Conservation (phyloP, 208 protist species). For the Leishmania major region DNA sequence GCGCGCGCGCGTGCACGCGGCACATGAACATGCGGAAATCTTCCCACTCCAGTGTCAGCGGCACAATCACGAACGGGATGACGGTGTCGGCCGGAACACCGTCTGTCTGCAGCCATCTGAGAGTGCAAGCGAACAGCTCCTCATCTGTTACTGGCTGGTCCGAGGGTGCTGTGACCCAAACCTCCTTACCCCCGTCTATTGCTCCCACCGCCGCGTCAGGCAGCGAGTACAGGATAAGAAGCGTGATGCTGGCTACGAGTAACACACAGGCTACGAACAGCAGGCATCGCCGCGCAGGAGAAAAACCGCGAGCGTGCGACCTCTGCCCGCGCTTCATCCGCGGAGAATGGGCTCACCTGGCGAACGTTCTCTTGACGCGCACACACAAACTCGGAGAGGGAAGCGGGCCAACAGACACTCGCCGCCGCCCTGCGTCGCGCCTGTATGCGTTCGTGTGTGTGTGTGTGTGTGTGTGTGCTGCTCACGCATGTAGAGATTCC, state of each 20-base stretch:
- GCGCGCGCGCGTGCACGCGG: slow-evolving; percentile 17
- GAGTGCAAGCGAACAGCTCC: slow-evolving; percentile 7
- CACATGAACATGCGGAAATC: slow-evolving; percentile 25
- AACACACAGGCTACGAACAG: background rate
- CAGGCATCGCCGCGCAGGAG: background rate
- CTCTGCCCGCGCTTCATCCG: background rate
- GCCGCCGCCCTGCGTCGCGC: too few species aligned
- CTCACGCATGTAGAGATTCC: background rate
- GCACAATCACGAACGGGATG: slow-evolving; percentile 23
- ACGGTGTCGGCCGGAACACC: slow-evolving; percentile 10
- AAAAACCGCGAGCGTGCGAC: background rate
- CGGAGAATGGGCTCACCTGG: background rate
- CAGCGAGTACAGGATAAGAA: background rate
- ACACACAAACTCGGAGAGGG: background rate
- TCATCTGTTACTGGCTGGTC: slow-evolving; percentile 5
- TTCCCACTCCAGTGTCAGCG: slow-evolving; percentile 14
- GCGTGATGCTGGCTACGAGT: background rate
- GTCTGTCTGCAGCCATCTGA: slow-evolving; percentile 18
- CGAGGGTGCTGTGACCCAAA: slow-evolving; percentile 7
- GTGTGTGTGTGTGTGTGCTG: background rate
- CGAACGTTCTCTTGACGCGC: background rate
- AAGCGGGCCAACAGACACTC: background rate
- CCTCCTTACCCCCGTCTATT: background rate
- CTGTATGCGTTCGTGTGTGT: too few species aligned
- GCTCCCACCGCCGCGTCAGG: background rate